These are phyloP conservation scores for Diaporthe citriasiana DNA, from an alignment of 2,329 filamentous ascomycete genomes.

Conservation along the genomic window DNA sequence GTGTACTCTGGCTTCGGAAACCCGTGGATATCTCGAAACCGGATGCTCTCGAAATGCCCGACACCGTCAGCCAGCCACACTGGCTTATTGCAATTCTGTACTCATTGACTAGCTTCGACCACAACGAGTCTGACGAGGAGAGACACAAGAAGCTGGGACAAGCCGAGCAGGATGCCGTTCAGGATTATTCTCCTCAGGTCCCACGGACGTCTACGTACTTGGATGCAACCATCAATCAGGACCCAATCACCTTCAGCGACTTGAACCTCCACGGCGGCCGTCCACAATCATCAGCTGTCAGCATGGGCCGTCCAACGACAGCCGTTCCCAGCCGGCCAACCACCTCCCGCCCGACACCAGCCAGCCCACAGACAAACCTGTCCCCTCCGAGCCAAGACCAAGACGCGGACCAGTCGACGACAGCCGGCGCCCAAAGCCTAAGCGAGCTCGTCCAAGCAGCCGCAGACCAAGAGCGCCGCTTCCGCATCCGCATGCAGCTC, in stretches of 20 bases:
- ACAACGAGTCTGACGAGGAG: conserved; percentile 35
- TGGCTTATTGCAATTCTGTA: conserved; percentile 34
- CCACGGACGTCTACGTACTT: conserved; percentile 17
- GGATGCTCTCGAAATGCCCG: conserved; percentile 27
- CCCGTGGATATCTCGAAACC: conserved; percentile 44
- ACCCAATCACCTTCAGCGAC: conserved; percentile 35
- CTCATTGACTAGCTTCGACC: conserved; percentile 33
- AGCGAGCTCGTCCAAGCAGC: conserved; percentile 30
- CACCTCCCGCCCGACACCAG: not conserved
- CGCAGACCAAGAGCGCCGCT: conserved; percentile 34
- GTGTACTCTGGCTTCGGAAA: conserved; percentile 50
- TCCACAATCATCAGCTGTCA: not conserved
- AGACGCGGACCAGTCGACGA: not conserved
- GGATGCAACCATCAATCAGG: conserved; percentile 27
- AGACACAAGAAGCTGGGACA: conserved; percentile 17
- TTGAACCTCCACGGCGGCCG: conserved; percentile 23
- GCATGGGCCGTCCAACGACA: conserved; percentile 12
- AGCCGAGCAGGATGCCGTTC: conserved; percentile 2
- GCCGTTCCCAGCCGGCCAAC: conserved; percentile 19
- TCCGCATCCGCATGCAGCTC: conserved; percentile 33
- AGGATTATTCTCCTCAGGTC: not conserved
- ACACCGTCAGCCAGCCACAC: conserved; percentile 23
- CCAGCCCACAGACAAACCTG: not conserved
- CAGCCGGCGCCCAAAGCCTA: not conserved
- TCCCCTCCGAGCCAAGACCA: not conserved